Base-by-base conservation (phyloP, 306 rosid species). In the Potentilla sterilis region DNA sequence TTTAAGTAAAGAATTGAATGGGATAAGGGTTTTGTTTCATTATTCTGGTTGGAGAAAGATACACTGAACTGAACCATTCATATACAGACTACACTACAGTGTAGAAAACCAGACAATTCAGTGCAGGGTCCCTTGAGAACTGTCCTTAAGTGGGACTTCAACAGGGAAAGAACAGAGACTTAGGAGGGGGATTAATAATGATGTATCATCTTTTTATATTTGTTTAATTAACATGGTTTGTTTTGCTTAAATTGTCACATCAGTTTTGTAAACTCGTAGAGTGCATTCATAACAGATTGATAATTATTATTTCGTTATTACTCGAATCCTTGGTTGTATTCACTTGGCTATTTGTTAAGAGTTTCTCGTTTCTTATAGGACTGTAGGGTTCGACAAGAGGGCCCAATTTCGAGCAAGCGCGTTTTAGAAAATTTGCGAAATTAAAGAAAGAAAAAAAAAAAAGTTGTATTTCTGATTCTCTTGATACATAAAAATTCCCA, bases 11-110 rank as follows among this genome's bases (percentile, higher is more conserved):
- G 4, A 14, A 24, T 28, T 42, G 11, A 41, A 28, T 2, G 28
- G 9, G 77, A 40, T 54, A n/a, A 12, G n/a, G 54, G 12, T 6
- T 6, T 15, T 15, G 77, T 41, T 28, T 24, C 11, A 22, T 40
- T 57, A 73, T 73, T 57, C 38, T 49, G 15, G 40, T 47, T 48
- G 42, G 67, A 51, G 19, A 70, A 35, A 51, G 64, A 37, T 72
- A 13, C 22, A 21, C 51, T 12, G 66, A 72, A 72, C 51, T 19
- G 21, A 52, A 72, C 66, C 51, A 54, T 37, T 72, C 8, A 35
- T 0, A 64, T 6, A 38, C 40, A 52, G 75, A 43, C 18, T 21
- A 51, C 65, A 52, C 48, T 65, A 65, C 5, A 8, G 32, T 1
- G 0, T 2, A 16, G 32, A 16, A 24, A 6, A 57, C 2, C 43